Base-by-base conservation (phyloP, 2,329 filamentous ascomycete species). In the Trichoderma endophyticum region DNA sequence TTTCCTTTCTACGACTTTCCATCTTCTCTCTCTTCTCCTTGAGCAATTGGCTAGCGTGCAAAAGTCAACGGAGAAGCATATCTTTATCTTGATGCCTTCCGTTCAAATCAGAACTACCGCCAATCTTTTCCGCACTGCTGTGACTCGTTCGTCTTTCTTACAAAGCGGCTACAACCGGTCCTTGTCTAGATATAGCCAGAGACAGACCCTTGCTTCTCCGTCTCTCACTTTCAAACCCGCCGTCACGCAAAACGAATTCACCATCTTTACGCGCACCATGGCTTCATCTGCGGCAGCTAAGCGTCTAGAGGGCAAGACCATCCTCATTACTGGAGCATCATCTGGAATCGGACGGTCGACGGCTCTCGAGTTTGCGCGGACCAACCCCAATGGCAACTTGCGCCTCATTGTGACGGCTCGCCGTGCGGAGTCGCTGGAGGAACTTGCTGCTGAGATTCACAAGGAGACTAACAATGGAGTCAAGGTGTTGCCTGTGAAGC, bases 291-390 rank as follows among this genome's bases (percentile, higher is more conserved):
- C 92, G 79, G 90, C 92, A 83, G 87, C 87, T 74, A 92, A 94
- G 82, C 94, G 95, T 84, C 93, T 99, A 73, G 88, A 92, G 78
- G 94, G 94, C 88, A 98, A 98, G 85, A 98, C 94, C 5, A 86
- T 98, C 72, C 83, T 98, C 71, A 89, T 99, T 74, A 98, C 96
- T 6, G 96, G 96, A 71, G 96, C 96, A 36, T 96, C 92, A 4
- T 97, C 94, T 24, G 96, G 96, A 74, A 98, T 99, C 82, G 96
- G 96, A 28, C 89, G 88, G 71, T 89, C 88, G 77, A 92, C 89
- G 21, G 96, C 95, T n/a, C 85, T 96, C 75, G 96, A 98, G 82
- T 99, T 98, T 79, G 96, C 96, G 30, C 90, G 93, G 71, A 95
- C 95, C 2, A 88, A 92, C 26, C 94, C 94, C 8, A 87, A 90